Percentiles rank a stretch among this genome's conserved stretches.
phyloP scores from a whole-genome alignment of 129 eudicot species.

The Flaveria ramosissima region DNA sequence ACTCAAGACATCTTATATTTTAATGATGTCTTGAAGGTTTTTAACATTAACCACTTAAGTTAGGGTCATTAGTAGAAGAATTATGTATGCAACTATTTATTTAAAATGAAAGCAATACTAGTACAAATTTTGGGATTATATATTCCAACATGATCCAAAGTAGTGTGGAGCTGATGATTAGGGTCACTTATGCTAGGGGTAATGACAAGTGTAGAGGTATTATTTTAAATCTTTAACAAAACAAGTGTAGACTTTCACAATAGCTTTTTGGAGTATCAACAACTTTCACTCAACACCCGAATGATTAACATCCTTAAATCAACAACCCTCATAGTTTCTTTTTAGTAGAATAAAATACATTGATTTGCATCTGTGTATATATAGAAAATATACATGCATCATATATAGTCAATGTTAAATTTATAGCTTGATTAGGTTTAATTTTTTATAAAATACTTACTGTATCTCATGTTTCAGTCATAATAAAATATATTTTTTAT shows the following conservation, averaged over 20 bases:
- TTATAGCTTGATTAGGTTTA: no score
- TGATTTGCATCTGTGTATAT: not conserved
- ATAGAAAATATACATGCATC: no score
- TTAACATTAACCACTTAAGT: no score
- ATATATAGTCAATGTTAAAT: no score
- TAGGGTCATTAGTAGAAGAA: not conserved
- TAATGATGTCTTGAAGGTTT: no score
- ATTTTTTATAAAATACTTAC: no score
- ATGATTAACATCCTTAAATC: slow-evolving; percentile 1
- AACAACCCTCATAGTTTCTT: slow-evolving; percentile 8
- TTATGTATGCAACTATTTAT: not conserved
- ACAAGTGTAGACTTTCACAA: slow-evolving; percentile 13
- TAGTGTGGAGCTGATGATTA: slow-evolving; percentile 20
- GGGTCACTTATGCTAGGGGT: slow-evolving; percentile 29
- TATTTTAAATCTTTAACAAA: not conserved
- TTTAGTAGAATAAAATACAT: not conserved
- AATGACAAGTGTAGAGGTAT: slow-evolving; percentile 21
- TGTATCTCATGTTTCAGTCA: no score
- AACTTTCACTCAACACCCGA: slow-evolving; percentile 10
- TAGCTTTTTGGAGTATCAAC: slow-evolving; percentile 15
- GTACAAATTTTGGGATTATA: not conserved
- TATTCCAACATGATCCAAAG: slow-evolving; percentile 19
- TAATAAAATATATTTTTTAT: no score
- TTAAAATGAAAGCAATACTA: not conserved
- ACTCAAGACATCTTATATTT: no score